Evolutionary conservation across 2,329 filamentous ascomycete species (phyloP), one percentile per base, ranked within the genome.

Genomic region (Aureobasidium sp.): DNA sequence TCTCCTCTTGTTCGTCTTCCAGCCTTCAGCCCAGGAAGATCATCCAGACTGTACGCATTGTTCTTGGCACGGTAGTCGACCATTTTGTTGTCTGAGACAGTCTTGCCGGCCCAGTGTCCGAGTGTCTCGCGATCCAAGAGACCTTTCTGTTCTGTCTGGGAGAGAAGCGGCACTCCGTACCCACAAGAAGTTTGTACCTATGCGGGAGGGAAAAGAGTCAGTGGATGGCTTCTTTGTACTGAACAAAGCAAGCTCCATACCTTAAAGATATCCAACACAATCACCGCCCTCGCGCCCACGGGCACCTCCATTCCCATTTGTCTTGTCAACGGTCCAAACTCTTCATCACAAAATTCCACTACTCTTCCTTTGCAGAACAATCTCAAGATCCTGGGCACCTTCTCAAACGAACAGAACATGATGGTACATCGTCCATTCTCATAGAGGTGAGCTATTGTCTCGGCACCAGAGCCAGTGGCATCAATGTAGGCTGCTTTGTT

Each of bases 341-440:
- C 73, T 1, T 69, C 74, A 12, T 81, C 76, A 64, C 83, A 81
- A 73, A 80, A 83, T 72, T 89, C 86, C 3, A 88, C 74, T 8
- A 88, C 81, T 5, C 70, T 72, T 5, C 82, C 82, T 9, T 69
- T 78, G 70, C 86, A 87, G 70, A 87, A 88, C 55, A 88, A 77
- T 5, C 87, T 77, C 71, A 88, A 70, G 68, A 89, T 89, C 61
- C 84, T 78, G 17, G 87, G 86, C 0, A 76, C 70, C 4, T 76
- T 67, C 1, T 81, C 83, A 65, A 88, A 89, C 25, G 83, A 85
- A 71, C 82, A 87, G 75, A 91, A 90, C 81, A 91, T 86, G 69
- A 92, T 75, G 6, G 87, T 90, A 20, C 89, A 81, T 17, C 89
- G 82, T 34, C 86, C 87, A 68, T 92, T 92, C 70, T 93, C 89